Conservation (phyloP, 148 eudicot species). For the Silene uniflora region DNA sequence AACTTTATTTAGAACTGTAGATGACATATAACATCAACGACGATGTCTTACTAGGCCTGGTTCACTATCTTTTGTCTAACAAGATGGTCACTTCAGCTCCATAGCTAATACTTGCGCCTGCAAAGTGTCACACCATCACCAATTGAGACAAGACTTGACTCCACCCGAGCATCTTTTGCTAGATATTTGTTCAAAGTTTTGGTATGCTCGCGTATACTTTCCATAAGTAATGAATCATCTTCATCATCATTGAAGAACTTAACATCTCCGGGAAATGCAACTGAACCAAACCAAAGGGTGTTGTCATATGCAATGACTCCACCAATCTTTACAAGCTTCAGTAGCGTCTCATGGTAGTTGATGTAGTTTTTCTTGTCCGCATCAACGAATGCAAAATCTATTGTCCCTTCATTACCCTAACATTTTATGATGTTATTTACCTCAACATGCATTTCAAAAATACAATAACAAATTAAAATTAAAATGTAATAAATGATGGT, state of each 20-base stretch:
- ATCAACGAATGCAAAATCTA: constrained; percentile 35
- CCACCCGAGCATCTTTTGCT: constrained; percentile 30
- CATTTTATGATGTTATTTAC: too few relatives aligned
- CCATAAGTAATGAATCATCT: constrained; percentile 15
- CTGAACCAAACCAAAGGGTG: constrained; percentile 38
- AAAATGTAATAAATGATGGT: too few relatives aligned
- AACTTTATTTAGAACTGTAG: too few relatives aligned
- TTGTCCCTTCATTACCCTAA: constrained; percentile 28
- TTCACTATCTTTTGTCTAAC: too few relatives aligned
- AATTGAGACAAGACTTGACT: constrained; percentile 27
- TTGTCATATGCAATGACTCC: constrained; percentile 36
- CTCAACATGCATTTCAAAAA: too few relatives aligned
- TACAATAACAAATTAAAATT: too few relatives aligned
- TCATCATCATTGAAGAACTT: background rate
- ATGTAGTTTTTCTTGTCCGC: constrained; percentile 35
- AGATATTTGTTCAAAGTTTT: constrained; percentile 21
- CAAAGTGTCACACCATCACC: constrained; percentile 41
- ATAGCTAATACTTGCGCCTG: constrained; percentile 24
- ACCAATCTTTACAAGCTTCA: constrained; percentile 34
- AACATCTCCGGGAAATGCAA: constrained; percentile 20
- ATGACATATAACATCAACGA: too few relatives aligned
- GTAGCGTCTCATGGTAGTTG: constrained; percentile 31
- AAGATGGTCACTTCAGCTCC: background rate
- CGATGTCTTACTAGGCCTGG: too few relatives aligned
- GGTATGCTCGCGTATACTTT: background rate